Conservation (phyloP, 495 filamentous ascomycete genomes). For the Elasticomyces elasticus region DNA sequence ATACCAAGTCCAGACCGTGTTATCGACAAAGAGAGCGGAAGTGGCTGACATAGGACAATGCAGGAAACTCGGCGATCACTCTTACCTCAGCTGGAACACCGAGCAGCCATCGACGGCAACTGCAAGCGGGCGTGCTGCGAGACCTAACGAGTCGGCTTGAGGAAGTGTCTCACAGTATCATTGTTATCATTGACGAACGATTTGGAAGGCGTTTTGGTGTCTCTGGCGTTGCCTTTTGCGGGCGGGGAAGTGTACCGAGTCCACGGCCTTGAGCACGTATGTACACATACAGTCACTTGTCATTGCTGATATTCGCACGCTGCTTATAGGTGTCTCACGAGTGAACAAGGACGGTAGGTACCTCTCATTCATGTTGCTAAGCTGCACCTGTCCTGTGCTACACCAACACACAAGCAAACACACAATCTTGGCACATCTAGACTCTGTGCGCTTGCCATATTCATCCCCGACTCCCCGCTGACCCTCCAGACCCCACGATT, state of each 20-base stretch:
- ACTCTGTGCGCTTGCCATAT: not conserved
- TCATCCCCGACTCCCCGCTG: not conserved
- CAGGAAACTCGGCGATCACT: slow-evolving; percentile 95
- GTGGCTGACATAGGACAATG: slow-evolving; percentile 19
- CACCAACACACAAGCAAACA: not conserved
- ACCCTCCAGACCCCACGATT: not conserved
- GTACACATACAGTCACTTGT: not conserved
- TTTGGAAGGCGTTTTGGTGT: slow-evolving; percentile 4
- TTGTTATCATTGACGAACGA: slow-evolving; percentile 11
- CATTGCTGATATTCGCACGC: not conserved
- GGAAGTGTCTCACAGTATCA: not conserved
- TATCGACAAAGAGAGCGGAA: slow-evolving; percentile 6
- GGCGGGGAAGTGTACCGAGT: not conserved
- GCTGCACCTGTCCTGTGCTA: too few relatives aligned
- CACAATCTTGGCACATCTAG: not conserved
- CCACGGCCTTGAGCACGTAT: not conserved
- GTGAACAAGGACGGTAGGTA: too few relatives aligned
- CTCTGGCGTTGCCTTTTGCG: not conserved
- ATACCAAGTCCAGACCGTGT: not conserved
- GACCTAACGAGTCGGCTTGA: slow-evolving; percentile 30
- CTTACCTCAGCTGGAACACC: slow-evolving; percentile 95
- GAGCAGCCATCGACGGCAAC: slow-evolving; percentile 57
- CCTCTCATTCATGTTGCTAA: not conserved
- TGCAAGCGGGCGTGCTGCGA: slow-evolving; percentile 39
- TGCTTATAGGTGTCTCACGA: not conserved